Evolutionary conservation across 140 eudicot species (phyloP).

Genomic region (Cichorium intybus): DNA sequence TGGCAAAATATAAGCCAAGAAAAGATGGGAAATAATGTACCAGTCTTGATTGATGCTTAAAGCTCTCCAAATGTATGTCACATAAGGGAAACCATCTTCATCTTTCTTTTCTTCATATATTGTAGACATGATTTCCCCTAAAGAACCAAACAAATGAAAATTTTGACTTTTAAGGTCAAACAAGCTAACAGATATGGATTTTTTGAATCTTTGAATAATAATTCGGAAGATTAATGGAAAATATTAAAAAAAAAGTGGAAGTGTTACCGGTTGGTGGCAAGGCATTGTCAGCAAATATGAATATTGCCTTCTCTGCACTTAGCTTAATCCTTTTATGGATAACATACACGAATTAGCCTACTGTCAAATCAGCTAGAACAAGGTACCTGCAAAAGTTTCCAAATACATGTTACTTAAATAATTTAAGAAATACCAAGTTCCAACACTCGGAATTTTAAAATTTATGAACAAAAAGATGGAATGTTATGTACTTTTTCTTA

Average conservation of each 20-base stretch:
- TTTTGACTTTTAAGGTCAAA: too few relatives aligned
- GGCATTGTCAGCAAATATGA: conserved; percentile 49
- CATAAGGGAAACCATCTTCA: conserved; percentile 62
- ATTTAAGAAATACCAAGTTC: too few relatives aligned
- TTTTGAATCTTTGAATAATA: too few relatives aligned
- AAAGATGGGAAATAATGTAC: conserved; percentile 1
- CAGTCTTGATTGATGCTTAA: too few relatives aligned
- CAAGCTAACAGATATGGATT: too few relatives aligned
- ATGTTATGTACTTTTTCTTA: conserved; percentile 93
- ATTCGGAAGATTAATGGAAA: too few relatives aligned
- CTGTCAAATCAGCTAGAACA: conserved; percentile 52
- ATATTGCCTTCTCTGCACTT: conserved; percentile 55
- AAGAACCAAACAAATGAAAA: background rate
- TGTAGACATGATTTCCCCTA: conserved; percentile 64
- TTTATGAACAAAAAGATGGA: too few relatives aligned
- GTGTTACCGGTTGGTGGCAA: conserved; percentile 57
- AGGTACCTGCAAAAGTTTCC: conserved; percentile 38
- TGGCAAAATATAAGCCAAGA: too few relatives aligned
- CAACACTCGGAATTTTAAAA: too few relatives aligned
- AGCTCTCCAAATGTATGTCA: conserved; percentile 63
- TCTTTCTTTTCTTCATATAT: conserved; percentile 66
- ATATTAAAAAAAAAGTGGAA: too few relatives aligned
- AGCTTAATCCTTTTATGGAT: conserved; percentile 52
- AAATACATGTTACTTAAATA: too few relatives aligned
- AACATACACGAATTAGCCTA: conserved; percentile 57